These are phyloP conservation scores for Nakazawaea ishiwadae DNA, from an alignment of 805 yeast species.

Conservation along the genomic window DNA sequence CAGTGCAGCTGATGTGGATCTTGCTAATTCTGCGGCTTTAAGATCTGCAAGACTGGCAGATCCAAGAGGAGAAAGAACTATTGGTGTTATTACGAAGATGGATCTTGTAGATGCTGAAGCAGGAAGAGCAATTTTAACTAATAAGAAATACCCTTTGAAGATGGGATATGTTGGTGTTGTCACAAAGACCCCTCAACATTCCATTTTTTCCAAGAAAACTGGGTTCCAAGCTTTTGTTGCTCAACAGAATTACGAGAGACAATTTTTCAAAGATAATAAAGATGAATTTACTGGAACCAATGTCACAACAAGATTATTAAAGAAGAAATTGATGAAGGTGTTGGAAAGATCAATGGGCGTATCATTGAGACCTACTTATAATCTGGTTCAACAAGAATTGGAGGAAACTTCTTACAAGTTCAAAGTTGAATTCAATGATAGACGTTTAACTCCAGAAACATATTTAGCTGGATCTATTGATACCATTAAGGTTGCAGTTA, in stretches of 20 bases:
- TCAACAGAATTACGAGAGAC: conserved; percentile 61
- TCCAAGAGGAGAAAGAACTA: conserved; percentile 92
- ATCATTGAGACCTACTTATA: conserved; percentile 82
- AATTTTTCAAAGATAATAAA: conserved; percentile 61
- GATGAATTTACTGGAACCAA: conserved; percentile 57
- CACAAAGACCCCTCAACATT: conserved; percentile 61
- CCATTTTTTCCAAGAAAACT: conserved; percentile 48
- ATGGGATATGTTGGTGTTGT: conserved; percentile 99
- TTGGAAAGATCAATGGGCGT: conserved; percentile 89
- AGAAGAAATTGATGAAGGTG: conserved; percentile 78
- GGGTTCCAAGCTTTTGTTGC: conserved; percentile 62
- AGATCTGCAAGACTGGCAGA: conserved; percentile 87
- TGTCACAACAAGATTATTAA: conserved; percentile 71
- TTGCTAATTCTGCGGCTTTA: conserved; percentile 93
- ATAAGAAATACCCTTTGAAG: conserved; percentile 80
- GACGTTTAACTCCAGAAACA: conserved; percentile 89
- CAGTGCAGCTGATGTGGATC: conserved; percentile 95
- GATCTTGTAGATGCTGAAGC: conserved; percentile 79
- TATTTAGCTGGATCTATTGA: conserved; percentile 92
- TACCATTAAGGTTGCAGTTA: conserved; percentile 75
- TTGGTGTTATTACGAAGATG: conserved; percentile 92
- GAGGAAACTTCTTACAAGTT: conserved; percentile 91
- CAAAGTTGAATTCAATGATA: conserved; percentile 95
- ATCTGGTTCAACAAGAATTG: conserved; percentile 79
- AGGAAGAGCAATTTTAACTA: conserved; percentile 66